Base-by-base conservation (phyloP, 1,284 basidiomycete species). In the Trametes hirsuta region DNA sequence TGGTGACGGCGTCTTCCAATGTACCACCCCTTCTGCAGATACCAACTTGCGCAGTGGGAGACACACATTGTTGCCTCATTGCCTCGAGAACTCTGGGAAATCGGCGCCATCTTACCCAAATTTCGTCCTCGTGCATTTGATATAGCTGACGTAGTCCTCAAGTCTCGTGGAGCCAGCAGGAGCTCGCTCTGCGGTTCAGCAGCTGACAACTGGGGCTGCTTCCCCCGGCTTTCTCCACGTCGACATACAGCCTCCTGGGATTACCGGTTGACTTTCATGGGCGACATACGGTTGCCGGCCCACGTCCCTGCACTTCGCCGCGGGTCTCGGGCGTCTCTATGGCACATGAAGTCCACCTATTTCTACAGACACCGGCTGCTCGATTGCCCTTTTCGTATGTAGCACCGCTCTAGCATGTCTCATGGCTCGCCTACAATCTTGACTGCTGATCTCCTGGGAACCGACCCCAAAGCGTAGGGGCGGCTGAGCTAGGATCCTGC, bases 361-460 rank as follows among this genome's bases (percentile, higher is more conserved):
- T 52, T 35, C 56, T 22, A 18, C n/a, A 30, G 12, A 34, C 39
- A n/a, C 41, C 25, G 12, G 41, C 50, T 41, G 30, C 44, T 45
- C 51, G 47, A n/a, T 30, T 37, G 22, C 61, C 55, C 51, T 61
- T 56, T 53, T 59, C 52, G 37, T 44, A 11, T 42, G 53, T 56
- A 54, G 42, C 59, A 51, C 49, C 51, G 44, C 45, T 30, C 24
- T 48, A 47, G 53, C 58, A 25, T 47, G 59, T 49, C 57, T 37
- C 62, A 25, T 56, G 42, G 54, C 18, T 25, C 40, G 40, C 40
- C 39, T 24, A 30, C 39, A 18, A 46, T 58, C 60, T 47, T 8
- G 18, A 6, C 53, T 25, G 48, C 47, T 49, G 45, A 61, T 58
- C 53, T 56, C 25, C 37, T 65, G 55, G 53, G 55, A 61, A 54